Evolutionary conservation across 805 yeast genomes (phyloP).

Genomic region (Clavispora phyllophila): DNA sequence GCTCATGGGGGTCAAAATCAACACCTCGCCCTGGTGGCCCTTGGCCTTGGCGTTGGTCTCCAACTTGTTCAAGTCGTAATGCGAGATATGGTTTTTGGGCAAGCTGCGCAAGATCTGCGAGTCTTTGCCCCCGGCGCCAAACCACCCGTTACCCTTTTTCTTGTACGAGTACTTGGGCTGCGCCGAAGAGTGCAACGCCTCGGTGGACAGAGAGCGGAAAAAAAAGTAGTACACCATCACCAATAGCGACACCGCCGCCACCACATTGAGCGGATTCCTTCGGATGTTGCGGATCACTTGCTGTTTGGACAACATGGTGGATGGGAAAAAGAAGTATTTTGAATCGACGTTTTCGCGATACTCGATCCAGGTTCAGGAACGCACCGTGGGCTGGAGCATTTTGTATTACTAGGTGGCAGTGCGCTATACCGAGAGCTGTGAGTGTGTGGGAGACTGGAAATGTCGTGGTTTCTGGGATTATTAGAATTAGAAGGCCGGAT

Average conservation of each 20-base stretch:
- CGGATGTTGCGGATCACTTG: conserved; percentile 46
- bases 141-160: conserved; percentile 42
- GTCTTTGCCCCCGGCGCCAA: conserved; percentile 44
- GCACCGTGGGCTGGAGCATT: not conserved
- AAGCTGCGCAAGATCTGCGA: conserved; percentile 52
- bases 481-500: too few relatives aligned
- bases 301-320: conserved; percentile 13
- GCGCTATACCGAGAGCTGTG: too few relatives aligned
- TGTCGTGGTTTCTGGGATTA: too few relatives aligned
- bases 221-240: conserved; percentile 40
- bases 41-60: conserved; percentile 69
- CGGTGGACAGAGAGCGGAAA: conserved; percentile 9
- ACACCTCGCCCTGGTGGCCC: conserved; percentile 72
- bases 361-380: not conserved
- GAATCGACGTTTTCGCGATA: conserved; percentile 1
- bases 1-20: conserved; percentile 87
- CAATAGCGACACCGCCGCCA: conserved; percentile 44
- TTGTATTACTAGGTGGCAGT: too few relatives aligned
- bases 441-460: too few relatives aligned
- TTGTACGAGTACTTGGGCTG: conserved; percentile 43
- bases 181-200: conserved; percentile 7
- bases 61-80: conserved; percentile 77
- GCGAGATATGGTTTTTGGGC: conserved; percentile 72
- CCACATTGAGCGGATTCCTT: conserved; percentile 48
- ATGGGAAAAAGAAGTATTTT: conserved; percentile 1